Evolutionary conservation across 2,329 filamentous ascomycete genomes (phyloP).

Genomic region (Aureobasidium subglaciale): DNA sequence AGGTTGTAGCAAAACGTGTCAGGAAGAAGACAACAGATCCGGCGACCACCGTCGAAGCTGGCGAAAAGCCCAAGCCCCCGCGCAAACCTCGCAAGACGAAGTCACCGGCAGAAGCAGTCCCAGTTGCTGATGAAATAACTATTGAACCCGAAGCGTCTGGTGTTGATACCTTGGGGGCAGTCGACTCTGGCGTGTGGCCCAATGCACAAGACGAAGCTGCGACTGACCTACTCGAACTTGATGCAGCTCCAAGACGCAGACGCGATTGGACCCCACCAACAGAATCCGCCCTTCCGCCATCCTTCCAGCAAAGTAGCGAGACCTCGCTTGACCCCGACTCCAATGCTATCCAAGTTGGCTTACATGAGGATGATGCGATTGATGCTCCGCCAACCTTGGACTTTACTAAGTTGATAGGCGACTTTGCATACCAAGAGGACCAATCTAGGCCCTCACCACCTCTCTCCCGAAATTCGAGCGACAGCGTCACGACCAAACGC

Average conservation of each 20-base stretch:
- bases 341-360: neutral
- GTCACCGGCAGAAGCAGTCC: neutral
- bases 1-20: neutral
- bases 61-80: neutral
- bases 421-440: slow-evolving; percentile 12
- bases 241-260: slow-evolving; percentile 2
- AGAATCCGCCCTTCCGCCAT: neutral
- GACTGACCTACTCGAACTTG: slow-evolving; percentile 1
- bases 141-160: neutral
- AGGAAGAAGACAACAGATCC: neutral
- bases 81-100: slow-evolving; percentile 1
- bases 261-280: slow-evolving; percentile 8
- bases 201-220: neutral
- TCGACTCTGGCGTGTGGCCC: neutral
- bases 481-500: slow-evolving; percentile 2
- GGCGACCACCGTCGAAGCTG: neutral
- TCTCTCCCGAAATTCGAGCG: neutral
- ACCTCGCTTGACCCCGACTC: neutral
- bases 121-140: neutral
- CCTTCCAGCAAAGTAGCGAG: slow-evolving; percentile 11
- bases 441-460: neutral
- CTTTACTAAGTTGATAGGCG: slow-evolving; percentile 7
- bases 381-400: neutral
- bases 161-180: neutral
- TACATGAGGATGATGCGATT: neutral